A percentile compares a stretch with the other conserved stretches of the same genome.
Conservation (phyloP, 805 yeast species). For the Phaffomyces opuntiae region DNA sequence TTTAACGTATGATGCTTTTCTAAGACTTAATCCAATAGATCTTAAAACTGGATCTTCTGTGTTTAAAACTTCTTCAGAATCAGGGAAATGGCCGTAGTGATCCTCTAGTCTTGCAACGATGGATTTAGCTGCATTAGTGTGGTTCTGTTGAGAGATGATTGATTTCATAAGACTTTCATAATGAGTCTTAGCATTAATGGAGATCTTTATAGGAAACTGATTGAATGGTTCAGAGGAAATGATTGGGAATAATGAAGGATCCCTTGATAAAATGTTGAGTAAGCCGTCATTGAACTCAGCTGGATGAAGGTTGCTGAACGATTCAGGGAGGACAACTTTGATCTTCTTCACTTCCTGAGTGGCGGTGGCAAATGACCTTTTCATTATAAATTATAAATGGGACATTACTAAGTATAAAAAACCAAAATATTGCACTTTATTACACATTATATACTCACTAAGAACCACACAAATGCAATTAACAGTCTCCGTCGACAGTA, state of each 20-base stretch:
- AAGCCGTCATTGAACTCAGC: slow-evolving; percentile 30
- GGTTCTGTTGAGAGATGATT: slow-evolving; percentile 66
- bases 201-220: slow-evolving; percentile 16
- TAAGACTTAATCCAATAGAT: slow-evolving; percentile 58
- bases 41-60: slow-evolving; percentile 43
- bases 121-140: slow-evolving; percentile 73
- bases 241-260: slow-evolving; percentile 29
- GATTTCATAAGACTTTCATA: slow-evolving; percentile 38
- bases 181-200: slow-evolving; percentile 22
- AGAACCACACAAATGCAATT: slow-evolving; percentile 3
- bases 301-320: slow-evolving; percentile 22
- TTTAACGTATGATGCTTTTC: slow-evolving; percentile 58
- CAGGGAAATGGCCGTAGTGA: slow-evolving; percentile 27
- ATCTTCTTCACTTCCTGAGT: slow-evolving; percentile 6
- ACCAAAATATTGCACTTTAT: neutral
- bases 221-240: slow-evolving; percentile 23
- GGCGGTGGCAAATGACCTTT: slow-evolving; percentile 5
- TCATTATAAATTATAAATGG: neutral
- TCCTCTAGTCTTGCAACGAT: slow-evolving; percentile 43
- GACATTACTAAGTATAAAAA: too few relatives aligned
- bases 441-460: neutral
- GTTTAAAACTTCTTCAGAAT: slow-evolving; percentile 40
- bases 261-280: slow-evolving; percentile 26
- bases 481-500: slow-evolving; percentile 14
- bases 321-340: slow-evolving; percentile 17